Evolutionary conservation across 768 basidiomycete species (phyloP), one percentile per base, ranked within the genome.

Genomic region (Cystofilobasidium capitatum): DNA sequence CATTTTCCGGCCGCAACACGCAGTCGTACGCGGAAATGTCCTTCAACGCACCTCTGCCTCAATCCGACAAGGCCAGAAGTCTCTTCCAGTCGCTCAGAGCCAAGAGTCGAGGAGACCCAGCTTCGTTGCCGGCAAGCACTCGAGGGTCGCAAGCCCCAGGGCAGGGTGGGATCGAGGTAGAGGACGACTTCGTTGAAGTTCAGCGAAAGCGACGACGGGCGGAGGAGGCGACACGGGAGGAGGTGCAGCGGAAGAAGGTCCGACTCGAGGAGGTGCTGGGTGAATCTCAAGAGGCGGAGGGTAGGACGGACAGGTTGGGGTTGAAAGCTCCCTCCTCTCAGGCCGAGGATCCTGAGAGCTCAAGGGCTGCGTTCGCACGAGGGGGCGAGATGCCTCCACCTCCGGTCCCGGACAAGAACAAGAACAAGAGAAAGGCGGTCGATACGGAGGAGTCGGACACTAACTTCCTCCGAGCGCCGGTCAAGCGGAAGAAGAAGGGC

Each of bases 401-500:
- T 20, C 36, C 63, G 2, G 63, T 57, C 37, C 63, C 63, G 24
- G 39, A 2, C 17, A 40, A 44, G 63, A 35, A 33, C 24, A 54
- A 54, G 31, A 3, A 17, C 39, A 54, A 54, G 26, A 24, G 36
- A 26, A 3, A 13, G 20, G 54, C 58, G 5, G 58, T 14, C 8
- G 26, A 36, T 16, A 39, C 24, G 49, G 63, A 55, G 20, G 14
- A 26, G 51, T 8, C 17, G 12, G 49, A 64, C 36, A 55, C 39
- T 10, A 39, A 40, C 29, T 66, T 66, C 44, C 62, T 68, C 35
- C 26, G 55, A 17, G 66, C 61, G 12, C 49, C 66, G 0, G 36
- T 39, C 51, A 68, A 68, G 55, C 61, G 60, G 31, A 66, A 47
- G 58, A 62, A 54, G 47, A 68, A 68, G 54, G 51, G 51, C 13